Evolutionary conservation across 2,329 filamentous ascomycete species (phyloP).

Genomic region (Alternaria sp.): DNA sequence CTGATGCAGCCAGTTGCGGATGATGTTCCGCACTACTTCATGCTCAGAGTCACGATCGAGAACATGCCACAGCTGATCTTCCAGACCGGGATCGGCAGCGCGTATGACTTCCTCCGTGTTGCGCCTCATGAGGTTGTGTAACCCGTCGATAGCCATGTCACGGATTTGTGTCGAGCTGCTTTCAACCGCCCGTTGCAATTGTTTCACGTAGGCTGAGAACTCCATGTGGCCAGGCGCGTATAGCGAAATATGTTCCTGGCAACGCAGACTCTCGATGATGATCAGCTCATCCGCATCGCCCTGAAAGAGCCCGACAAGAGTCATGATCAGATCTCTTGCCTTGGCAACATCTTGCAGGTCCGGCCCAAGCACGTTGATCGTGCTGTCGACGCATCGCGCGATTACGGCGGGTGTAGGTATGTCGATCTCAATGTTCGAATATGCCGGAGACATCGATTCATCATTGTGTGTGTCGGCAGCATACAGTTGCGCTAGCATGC

Average conservation of each 20-base stretch:
- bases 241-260: slow-evolving; percentile 87
- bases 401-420: slow-evolving; percentile 82
- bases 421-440: slow-evolving; percentile 89
- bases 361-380: slow-evolving; percentile 94
- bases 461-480: slow-evolving; percentile 89
- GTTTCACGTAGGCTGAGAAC: slow-evolving; percentile 81
- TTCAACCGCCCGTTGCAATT: slow-evolving; percentile 78
- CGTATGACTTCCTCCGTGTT: slow-evolving; percentile 82
- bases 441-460: slow-evolving; percentile 78
- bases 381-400: slow-evolving; percentile 87
- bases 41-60: slow-evolving; percentile 80
- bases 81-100: slow-evolving; percentile 77
- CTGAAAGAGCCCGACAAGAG: slow-evolving; percentile 81
- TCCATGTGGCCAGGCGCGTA: slow-evolving; percentile 90
- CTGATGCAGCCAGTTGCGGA: slow-evolving; percentile 92
- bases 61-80: slow-evolving; percentile 90
- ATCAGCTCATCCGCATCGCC: slow-evolving; percentile 74
- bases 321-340: slow-evolving; percentile 89
- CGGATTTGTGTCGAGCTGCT: slow-evolving; percentile 73
- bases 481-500: slow-evolving; percentile 93
- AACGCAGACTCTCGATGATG: slow-evolving; percentile 78
- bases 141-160: slow-evolving; percentile 82
- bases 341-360: slow-evolving; percentile 93
- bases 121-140: slow-evolving; percentile 95
- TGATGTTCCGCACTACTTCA: slow-evolving; percentile 81